phyloP scores from a whole-genome alignment of 2,329 filamentous ascomycete species.

The Macrophomina phaseolina region DNA sequence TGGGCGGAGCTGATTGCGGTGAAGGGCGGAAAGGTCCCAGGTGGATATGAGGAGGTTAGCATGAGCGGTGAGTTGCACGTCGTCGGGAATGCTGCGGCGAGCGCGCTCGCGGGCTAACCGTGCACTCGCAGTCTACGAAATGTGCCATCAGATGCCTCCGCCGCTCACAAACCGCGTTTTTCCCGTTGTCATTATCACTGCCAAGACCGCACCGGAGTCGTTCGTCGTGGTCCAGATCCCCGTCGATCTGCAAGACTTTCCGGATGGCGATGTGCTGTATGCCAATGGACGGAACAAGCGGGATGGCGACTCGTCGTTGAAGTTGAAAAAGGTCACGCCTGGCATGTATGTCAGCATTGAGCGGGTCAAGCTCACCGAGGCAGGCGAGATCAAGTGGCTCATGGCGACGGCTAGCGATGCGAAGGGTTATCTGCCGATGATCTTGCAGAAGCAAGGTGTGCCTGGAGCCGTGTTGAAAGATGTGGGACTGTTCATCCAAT shows the following conservation, averaged over 20 bases:
- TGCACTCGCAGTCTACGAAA: conserved; percentile 59
- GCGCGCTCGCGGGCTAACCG: not conserved
- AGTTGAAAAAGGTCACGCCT: conserved; percentile 54
- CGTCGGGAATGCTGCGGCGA: not conserved
- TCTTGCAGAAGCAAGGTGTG: conserved; percentile 68
- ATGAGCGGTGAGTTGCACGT: conserved; percentile 43
- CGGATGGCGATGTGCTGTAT: conserved; percentile 37
- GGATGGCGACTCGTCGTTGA: conserved; percentile 2
- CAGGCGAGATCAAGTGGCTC: conserved; percentile 67
- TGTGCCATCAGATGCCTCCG: conserved; percentile 67
- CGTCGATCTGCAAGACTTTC: conserved; percentile 42
- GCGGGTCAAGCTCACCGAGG: conserved; percentile 50
- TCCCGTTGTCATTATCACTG: conserved; percentile 67
- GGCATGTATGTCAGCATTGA: conserved; percentile 72
- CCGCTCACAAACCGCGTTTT: conserved; percentile 71
- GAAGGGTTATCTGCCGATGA: conserved; percentile 68
- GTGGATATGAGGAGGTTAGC: conserved; percentile 39
- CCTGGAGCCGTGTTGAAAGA: conserved; percentile 71
- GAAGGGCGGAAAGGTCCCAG: conserved; percentile 34
- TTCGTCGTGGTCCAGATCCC: conserved; percentile 48
- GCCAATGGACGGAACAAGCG: conserved; percentile 32
- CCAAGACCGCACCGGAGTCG: conserved; percentile 27
- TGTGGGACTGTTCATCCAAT: conserved; percentile 70
- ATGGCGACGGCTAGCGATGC: conserved; percentile 80
- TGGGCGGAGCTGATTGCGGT: conserved; percentile 41